phyloP scores from a whole-genome alignment of 108 stramenopile species.

The Cyclostephanos tholiformis region DNA sequence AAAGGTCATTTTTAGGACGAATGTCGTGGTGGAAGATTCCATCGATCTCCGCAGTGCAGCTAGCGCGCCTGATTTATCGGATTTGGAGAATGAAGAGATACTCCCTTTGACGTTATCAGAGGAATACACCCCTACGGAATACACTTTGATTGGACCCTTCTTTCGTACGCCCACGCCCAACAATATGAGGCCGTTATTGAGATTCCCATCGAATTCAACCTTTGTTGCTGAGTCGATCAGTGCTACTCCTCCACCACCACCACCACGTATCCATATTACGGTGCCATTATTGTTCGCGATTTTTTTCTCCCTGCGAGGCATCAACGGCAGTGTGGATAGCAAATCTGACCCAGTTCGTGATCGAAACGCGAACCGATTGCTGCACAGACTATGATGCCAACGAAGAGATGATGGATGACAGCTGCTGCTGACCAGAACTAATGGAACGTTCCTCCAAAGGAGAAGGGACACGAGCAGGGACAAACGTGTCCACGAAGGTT shows the following conservation, averaged over 20 bases:
- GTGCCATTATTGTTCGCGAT: neutral
- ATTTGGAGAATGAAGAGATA: slow-evolving; percentile 50
- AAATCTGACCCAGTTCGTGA: slow-evolving; percentile 20
- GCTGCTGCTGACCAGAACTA: slow-evolving; percentile 1
- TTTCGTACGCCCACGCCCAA: slow-evolving; percentile 78
- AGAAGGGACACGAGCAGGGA: neutral
- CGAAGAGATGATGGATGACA: neutral
- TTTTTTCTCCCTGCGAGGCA: slow-evolving; percentile 6
- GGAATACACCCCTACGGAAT: slow-evolving; percentile 80
- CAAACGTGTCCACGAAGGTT: neutral
- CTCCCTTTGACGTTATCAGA: slow-evolving; percentile 47
- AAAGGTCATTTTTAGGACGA: slow-evolving; percentile 78
- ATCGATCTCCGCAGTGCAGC: slow-evolving; percentile 56
- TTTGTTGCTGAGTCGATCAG: slow-evolving; percentile 69
- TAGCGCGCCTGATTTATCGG: slow-evolving; percentile 54
- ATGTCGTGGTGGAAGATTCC: slow-evolving; percentile 51
- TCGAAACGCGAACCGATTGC: slow-evolving; percentile 11
- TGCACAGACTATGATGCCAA: neutral
- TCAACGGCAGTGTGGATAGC: slow-evolving; percentile 13
- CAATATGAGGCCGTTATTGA: slow-evolving; percentile 44
- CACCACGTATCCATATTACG: neutral
- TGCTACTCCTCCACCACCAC: slow-evolving; percentile 9
- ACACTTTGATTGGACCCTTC: slow-evolving; percentile 85
- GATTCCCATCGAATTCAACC: slow-evolving; percentile 53
- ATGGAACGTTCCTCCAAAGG: neutral